Base-by-base conservation (phyloP, 345 rosid genomes). In the Brassica incana region DNA sequence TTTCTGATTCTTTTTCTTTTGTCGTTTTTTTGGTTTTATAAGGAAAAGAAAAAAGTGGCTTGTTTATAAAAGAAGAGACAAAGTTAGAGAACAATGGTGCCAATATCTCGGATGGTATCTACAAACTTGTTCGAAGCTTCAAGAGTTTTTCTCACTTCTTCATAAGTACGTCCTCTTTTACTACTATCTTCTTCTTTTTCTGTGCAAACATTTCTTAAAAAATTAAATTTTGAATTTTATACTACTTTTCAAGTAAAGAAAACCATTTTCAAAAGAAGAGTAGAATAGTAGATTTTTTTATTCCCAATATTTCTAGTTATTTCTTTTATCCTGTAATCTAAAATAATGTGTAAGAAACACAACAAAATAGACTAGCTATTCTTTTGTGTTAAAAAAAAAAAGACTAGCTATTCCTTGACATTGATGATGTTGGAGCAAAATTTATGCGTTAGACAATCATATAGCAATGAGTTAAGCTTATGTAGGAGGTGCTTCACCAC, bases 141-240 rank as follows among this genome's bases (percentile, higher is more conserved):
- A 90, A 84, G 80, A 85, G 71, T 75, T 32, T 88, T 63, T 81
- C 90, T 67, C 94, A 88, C 58, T 58, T 65, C 66, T 80, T 81
- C 73, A 71, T 75, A 45, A 80, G 80, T 81, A 81, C n/a, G 83
- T 71, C 67, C 7, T 29, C 58, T 40, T 56, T 48, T 14, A 23
- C 67, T 50, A 18, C 10, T 32, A 27, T 56, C 62, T 40, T 12
- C 4, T 33, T 33, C 3, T 52, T 6, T 48, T 11, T 48, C 2
- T 48, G 29, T 32, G 16, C 9, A 64, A 32, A 32, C 54, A 48
- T 14, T 48, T 11, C 54, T 15, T 12, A 48, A 8, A 8, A 38
- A 8, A 8, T 8, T 8, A 8, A 7, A 7, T 38, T 38, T 38
- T 38, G 43, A 38, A 38, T 38, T 38, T 8, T 7, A 38, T 38